Percentiles rank a stretch among this genome's conserved stretches.
These are phyloP conservation scores for Sanghuangporus sanghuang DNA, from an alignment of 1,284 basidiomycete genomes.

Conservation along the genomic window DNA sequence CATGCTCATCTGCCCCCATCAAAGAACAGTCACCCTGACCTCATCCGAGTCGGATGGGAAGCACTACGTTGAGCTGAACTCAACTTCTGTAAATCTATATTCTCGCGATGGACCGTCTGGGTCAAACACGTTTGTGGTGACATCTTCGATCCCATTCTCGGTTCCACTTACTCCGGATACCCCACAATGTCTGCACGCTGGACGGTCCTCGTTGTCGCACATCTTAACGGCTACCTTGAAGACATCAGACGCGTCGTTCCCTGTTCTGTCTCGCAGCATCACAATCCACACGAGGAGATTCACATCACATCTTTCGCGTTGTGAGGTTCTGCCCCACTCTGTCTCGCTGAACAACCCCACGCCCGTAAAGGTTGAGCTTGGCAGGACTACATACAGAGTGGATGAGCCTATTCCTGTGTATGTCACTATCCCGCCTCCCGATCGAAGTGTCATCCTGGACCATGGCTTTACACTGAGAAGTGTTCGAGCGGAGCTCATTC, in stretches of 20 bases:
- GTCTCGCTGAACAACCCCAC: slow-evolving; percentile 56
- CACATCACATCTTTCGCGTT: slow-evolving; percentile 51
- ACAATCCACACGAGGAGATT: slow-evolving; percentile 70
- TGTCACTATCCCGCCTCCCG: slow-evolving; percentile 68
- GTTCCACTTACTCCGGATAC: slow-evolving; percentile 69
- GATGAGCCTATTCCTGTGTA: slow-evolving; percentile 73
- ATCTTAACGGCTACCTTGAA: slow-evolving; percentile 59
- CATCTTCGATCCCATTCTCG: slow-evolving; percentile 67
- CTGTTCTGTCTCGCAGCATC: slow-evolving; percentile 48
- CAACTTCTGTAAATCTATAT: slow-evolving; percentile 48
- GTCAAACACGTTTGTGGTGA: slow-evolving; percentile 34
- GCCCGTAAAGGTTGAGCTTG: slow-evolving; percentile 60
- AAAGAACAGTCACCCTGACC: slow-evolving; percentile 58
- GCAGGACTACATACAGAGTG: slow-evolving; percentile 60
- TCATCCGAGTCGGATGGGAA: slow-evolving; percentile 60
- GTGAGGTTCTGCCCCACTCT: slow-evolving; percentile 54
- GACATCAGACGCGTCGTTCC: slow-evolving; percentile 37
- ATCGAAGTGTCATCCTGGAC: slow-evolving; percentile 55
- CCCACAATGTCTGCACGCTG: slow-evolving; percentile 70
- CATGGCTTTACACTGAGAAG: slow-evolving; percentile 67
- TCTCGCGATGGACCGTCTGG: slow-evolving; percentile 30
- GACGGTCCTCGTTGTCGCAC: slow-evolving; percentile 63
- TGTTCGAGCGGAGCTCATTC: slow-evolving; percentile 66
- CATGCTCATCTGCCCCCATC: slow-evolving; percentile 7
- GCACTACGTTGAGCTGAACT: slow-evolving; percentile 59